These are phyloP conservation scores for Mycosarcoma mackinlayi DNA, from an alignment of 1,284 basidiomycete genomes.

Conservation along the genomic window DNA sequence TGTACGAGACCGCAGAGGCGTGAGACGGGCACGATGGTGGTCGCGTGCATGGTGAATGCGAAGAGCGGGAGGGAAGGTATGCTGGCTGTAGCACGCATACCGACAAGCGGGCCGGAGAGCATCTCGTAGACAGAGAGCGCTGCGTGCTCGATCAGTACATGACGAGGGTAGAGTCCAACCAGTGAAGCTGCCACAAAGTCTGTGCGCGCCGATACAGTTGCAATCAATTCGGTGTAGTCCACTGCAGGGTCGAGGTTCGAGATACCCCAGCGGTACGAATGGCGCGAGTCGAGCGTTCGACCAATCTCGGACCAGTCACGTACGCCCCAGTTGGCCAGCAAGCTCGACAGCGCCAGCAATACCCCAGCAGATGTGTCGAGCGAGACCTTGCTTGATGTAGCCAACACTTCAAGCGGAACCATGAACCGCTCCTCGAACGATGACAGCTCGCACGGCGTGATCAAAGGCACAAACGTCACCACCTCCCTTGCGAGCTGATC, in stretches of 20 bases:
- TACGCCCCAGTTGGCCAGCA: slow-evolving; percentile 33
- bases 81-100: slow-evolving; percentile 15
- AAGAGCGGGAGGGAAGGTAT: slow-evolving; percentile 22
- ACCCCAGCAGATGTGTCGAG: slow-evolving; percentile 28
- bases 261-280: slow-evolving; percentile 42
- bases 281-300: slow-evolving; percentile 21
- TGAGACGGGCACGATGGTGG: slow-evolving; percentile 45
- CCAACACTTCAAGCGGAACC: slow-evolving; percentile 22
- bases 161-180: slow-evolving; percentile 24
- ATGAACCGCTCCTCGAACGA: slow-evolving; percentile 32
- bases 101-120: slow-evolving; percentile 22
- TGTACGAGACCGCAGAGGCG: slow-evolving; percentile 45
- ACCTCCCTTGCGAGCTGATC: slow-evolving; percentile 37
- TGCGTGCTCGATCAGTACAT: slow-evolving; percentile 37
- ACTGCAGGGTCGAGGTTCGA: slow-evolving; percentile 25
- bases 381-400: slow-evolving; percentile 25
- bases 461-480: slow-evolving; percentile 35
- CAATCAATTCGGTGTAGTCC: slow-evolving; percentile 35
- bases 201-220: slow-evolving; percentile 16
- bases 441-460: slow-evolving; percentile 22
- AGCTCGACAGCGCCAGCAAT: slow-evolving; percentile 18
- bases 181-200: slow-evolving; percentile 23
- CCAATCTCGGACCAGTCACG: slow-evolving; percentile 38
- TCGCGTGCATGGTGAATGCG: slow-evolving; percentile 35
- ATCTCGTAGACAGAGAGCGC: slow-evolving; percentile 35